Conservation (phyloP, 306 rosid genomes). For the Parietaria judaica region DNA sequence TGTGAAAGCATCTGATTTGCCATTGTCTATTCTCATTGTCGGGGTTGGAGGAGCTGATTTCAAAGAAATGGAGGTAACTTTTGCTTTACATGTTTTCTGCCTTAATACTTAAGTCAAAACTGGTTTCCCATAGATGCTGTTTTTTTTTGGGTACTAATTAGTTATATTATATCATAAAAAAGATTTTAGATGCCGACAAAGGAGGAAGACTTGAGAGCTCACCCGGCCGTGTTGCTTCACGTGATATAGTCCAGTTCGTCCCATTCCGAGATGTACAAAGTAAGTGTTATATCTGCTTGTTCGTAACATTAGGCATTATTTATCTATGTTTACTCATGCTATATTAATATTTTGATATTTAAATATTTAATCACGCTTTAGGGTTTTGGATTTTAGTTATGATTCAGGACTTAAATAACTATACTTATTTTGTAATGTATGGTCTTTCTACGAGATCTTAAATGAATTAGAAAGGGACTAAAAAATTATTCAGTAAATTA, state of each 20-base stretch:
- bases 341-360: too few species aligned
- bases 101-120: background rate
- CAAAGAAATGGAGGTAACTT: conserved; percentile 97
- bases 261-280: conserved; percentile 91
- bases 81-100: background rate
- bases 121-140: background rate
- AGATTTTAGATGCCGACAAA: conserved; percentile 93
- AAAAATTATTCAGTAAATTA: too few species aligned
- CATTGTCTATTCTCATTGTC: conserved; percentile 88
- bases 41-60: conserved; percentile 99
- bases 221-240: conserved; percentile 80
- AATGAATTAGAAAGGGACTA: too few species aligned
- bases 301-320: too few species aligned
- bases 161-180: conserved; percentile 9
- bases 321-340: too few species aligned
- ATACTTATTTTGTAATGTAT: too few species aligned
- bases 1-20: conserved; percentile 91
- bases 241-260: conserved; percentile 96
- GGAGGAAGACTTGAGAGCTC: conserved; percentile 90
- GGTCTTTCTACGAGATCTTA: too few species aligned
- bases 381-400: too few species aligned
- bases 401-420: too few species aligned
- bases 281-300: conserved; percentile 6
- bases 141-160: background rate
- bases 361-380: too few species aligned